Evolutionary conservation across 257 asterid genomes (phyloP), one percentile per base, ranked within the genome.

Genomic region (Osmanthus fragrans): DNA sequence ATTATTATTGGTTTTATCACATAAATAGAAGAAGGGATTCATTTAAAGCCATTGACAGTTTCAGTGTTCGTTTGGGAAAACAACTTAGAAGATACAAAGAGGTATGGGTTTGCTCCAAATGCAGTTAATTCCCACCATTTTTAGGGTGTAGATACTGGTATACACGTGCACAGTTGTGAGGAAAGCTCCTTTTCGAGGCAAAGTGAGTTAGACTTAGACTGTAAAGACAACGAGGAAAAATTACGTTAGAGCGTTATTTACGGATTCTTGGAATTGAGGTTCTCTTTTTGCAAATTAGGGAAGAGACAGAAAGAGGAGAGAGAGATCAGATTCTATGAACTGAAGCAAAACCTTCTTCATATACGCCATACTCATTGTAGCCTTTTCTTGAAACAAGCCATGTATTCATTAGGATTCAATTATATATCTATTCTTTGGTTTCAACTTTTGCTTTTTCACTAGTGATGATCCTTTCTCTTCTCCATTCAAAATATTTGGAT

Each of bases 91-190:
- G 79, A 75, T 77, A 80, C 80, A 74, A 56, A 30, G 70, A 79
- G 86, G 80, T 74, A 82, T 84, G 86, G 87, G 83, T 66, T 64
- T 37, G 7, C 58, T 39, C 40, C 76, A 42, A 40, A 49, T 42
- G 36, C 71, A 23, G 29, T 45, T 47, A 34, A 71, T 25, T 74
- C 56, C 73, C 78, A 67, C 75, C 73, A 68, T 18, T 37, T 73
- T 47, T 68, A 56, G 34, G 58, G 69, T 72, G 21, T 73, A 63
- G 73, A 60, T 72, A 71, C 42, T 84, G 75, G 79, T 40, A 42
- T 27, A 71, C 91, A 87, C 89, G 88, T 87, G 91, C 84, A 85
- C 23, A 80, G 85, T 75, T 49, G 76, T 80, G 83, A 82, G 72
- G 16, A 23, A 76, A 80, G 84, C 76, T 82, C 84, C 4, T 87